Evolutionary conservation across 768 basidiomycete genomes (phyloP).

Genomic region (Chlorophyllum brunneum): DNA sequence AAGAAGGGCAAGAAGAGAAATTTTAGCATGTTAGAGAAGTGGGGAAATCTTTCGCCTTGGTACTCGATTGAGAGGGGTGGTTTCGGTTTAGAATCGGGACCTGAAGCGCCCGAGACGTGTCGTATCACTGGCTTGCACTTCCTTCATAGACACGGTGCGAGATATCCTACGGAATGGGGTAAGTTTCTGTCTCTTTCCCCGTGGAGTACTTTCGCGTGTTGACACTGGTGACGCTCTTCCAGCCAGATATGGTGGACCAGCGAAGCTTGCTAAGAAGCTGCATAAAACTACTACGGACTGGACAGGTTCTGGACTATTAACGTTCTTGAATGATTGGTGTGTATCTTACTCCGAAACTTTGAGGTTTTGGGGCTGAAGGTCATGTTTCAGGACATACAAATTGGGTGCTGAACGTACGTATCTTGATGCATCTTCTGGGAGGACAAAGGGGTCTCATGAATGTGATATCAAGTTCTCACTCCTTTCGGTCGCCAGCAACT

Average conservation of each 20-base stretch:
- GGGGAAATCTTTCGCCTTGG: slow-evolving; percentile 89
- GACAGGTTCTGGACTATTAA: slow-evolving; percentile 61
- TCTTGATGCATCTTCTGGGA: background rate
- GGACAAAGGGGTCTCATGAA: background rate
- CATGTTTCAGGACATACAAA: slow-evolving; percentile 69
- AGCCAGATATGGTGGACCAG: slow-evolving; percentile 63
- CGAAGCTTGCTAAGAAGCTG: slow-evolving; percentile 52
- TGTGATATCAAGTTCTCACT: slow-evolving; percentile 57
- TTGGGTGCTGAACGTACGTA: slow-evolving; percentile 77
- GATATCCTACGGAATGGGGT: slow-evolving; percentile 67
- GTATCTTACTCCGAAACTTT: slow-evolving; percentile 16
- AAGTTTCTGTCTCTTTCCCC: slow-evolving; percentile 22
- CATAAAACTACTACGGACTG: slow-evolving; percentile 52
- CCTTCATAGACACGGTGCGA: slow-evolving; percentile 79
- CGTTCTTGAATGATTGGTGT: slow-evolving; percentile 82
- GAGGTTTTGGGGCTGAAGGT: background rate
- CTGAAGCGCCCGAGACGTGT: slow-evolving; percentile 68
- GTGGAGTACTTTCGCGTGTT: background rate
- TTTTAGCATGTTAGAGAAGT: slow-evolving; percentile 70
- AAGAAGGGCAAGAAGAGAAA: slow-evolving; percentile 26
- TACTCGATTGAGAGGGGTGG: slow-evolving; percentile 62
- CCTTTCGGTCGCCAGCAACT: slow-evolving; percentile 88
- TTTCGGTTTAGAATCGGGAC: slow-evolving; percentile 72
- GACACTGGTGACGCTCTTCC: background rate
- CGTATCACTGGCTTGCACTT: slow-evolving; percentile 71